Base-by-base conservation (phyloP, 2,329 filamentous ascomycete genomes). In the Trichoderma brevicompactum region DNA sequence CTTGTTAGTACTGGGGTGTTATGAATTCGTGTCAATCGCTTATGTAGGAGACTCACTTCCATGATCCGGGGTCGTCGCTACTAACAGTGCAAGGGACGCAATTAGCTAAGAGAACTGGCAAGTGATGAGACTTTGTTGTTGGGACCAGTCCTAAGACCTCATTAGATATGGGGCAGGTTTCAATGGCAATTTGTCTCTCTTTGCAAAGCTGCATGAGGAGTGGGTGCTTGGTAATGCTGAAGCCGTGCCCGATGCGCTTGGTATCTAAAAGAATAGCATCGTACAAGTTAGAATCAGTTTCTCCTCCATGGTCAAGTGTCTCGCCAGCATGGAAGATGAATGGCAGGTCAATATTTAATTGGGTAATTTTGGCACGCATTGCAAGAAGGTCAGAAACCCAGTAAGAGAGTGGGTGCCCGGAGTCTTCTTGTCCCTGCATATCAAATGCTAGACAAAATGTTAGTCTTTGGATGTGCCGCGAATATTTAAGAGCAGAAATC, bases 291-390 rank as follows among this genome's bases (percentile, higher is more conserved):
- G 79, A 73, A 72, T 97, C 94, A 0, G 90, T 89, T n/a, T 82
- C 83, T 70, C 88, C 89, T 32, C 92, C 93, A 67, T 82, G 79
- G 28, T 92, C 92, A 0, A 96, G 86, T 34, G 88, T 92, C 78
- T 97, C 94, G 69, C 94, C 94, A 0, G 94, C 94, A 75, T 97
- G 94, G 80, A 98, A 96, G 81, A 96, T 96, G 81, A 97, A 96
- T 1, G 94, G 94, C 7, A 98, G 88, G 58, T 93, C 87, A 34
- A 97, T 85, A 3, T 73, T 91, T 83, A 0, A 86, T 85, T 75
- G 93, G 97, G 71, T 90, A 86, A 76, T 94, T 94, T 87, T 84
- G 73, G 92, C 92, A 69, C 89, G 89, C 83, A 98, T 97, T 92
- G 92, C 97, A 76, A 97, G 94, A 0, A 98, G 81, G 72, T 96